Percentiles rank a stretch among this genome's conserved stretches.
These are phyloP conservation scores for Scedosporium boydii DNA, from an alignment of 2,329 filamentous ascomycete species.

Conservation along the genomic window DNA sequence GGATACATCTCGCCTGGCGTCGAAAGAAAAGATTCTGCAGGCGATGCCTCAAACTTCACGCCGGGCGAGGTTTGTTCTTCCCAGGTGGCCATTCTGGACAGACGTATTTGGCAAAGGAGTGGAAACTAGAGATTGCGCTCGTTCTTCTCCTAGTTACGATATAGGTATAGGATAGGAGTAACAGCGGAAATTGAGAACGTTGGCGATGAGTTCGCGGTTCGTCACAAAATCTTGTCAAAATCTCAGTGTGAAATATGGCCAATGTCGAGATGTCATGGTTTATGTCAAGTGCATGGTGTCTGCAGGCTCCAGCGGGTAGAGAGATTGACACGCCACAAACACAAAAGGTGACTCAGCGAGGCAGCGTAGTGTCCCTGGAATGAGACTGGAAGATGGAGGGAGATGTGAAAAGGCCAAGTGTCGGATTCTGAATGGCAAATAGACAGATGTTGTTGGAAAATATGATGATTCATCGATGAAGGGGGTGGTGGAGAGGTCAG, in stretches of 20 bases:
- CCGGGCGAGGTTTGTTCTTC: slow-evolving; percentile 17
- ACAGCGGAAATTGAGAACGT: too few relatives aligned
- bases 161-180: slow-evolving; percentile 11
- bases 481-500: slow-evolving; percentile 6
- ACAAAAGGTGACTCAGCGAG: too few relatives aligned
- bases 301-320: too few relatives aligned
- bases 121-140: too few relatives aligned
- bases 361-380: slow-evolving; percentile 10
- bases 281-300: too few relatives aligned
- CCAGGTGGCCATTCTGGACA: slow-evolving; percentile 3
- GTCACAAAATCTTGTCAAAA: too few relatives aligned
- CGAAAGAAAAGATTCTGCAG: slow-evolving; percentile 44
- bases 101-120: slow-evolving; percentile 6
- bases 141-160: too few relatives aligned
- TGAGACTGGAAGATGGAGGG: slow-evolving; percentile 14
- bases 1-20: slow-evolving; percentile 37
- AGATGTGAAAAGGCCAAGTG: not conserved
- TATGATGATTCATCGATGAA: not conserved
- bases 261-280: too few relatives aligned
- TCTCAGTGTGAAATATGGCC: too few relatives aligned
- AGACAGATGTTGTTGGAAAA: not conserved
- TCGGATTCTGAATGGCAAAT: not conserved
- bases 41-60: slow-evolving; percentile 44
- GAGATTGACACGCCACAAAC: too few relatives aligned
- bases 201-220: too few relatives aligned